A percentile compares a stretch with the other conserved stretches of the same genome.
phyloP scores from a whole-genome alignment of 1,284 basidiomycete genomes.

The Ceratobasidium sp. region DNA sequence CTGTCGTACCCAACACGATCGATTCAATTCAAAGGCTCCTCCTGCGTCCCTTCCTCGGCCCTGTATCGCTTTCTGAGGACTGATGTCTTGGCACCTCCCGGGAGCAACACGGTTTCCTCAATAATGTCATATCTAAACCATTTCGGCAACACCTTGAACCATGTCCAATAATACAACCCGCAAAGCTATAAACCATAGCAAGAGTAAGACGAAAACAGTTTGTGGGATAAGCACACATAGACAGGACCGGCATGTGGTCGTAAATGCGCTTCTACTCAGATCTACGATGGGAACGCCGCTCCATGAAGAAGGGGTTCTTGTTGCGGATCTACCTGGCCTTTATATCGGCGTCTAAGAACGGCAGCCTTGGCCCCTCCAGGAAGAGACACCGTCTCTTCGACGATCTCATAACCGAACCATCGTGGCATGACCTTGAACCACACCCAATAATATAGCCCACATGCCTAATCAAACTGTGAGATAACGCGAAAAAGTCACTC shows the following conservation, averaged over 20 bases:
- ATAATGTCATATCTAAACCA: conserved; percentile 49
- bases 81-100: conserved; percentile 47
- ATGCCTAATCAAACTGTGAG: conserved; percentile 36
- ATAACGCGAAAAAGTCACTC: not conserved
- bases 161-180: conserved; percentile 51
- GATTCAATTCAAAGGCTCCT: conserved; percentile 4
- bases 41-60: not conserved
- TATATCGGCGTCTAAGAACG: not conserved
- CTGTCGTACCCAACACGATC: not conserved
- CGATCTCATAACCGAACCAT: conserved; percentile 49
- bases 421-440: conserved; percentile 51
- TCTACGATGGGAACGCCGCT: not conserved
- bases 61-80: conserved; percentile 4
- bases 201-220: not conserved
- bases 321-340: not conserved
- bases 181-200: conserved; percentile 42
- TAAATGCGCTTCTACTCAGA: no score
- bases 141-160: conserved; percentile 50
- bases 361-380: conserved; percentile 45
- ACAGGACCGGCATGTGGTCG: no score
- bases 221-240: no score
- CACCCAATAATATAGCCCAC: conserved; percentile 51
- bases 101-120: conserved; percentile 47
- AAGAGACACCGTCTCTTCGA: conserved; percentile 47
- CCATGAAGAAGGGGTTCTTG: not conserved